phyloP scores from a whole-genome alignment of 495 filamentous ascomycete species.

The Daldinia decipiens region DNA sequence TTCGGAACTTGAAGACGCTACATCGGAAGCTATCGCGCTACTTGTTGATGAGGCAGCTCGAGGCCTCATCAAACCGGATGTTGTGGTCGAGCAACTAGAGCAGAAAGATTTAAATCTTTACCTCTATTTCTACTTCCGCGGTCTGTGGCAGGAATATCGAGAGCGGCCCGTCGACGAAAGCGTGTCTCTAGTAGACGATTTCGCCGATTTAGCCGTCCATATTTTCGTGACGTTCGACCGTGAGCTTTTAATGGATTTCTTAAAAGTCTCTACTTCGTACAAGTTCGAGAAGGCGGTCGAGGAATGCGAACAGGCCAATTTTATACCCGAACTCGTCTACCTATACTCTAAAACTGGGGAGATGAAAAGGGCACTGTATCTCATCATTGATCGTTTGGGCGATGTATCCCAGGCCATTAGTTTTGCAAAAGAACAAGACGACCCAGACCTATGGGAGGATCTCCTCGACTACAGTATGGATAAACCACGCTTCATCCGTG shows the following conservation, averaged over 20 bases:
- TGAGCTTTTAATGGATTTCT: constrained; percentile 80
- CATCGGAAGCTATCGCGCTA: constrained; percentile 81
- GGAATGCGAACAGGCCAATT: constrained; percentile 81
- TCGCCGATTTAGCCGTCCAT: constrained; percentile 84
- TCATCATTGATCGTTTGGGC: constrained; percentile 88
- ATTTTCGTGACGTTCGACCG: constrained; percentile 88
- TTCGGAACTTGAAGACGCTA: constrained; percentile 77
- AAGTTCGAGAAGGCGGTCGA: constrained; percentile 80
- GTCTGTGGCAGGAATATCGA: constrained; percentile 74
- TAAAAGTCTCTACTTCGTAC: constrained; percentile 85
- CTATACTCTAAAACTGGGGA: constrained; percentile 94
- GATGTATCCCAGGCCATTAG: constrained; percentile 92
- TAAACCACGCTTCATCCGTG: constrained; percentile 92
- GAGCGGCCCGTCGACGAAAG: constrained; percentile 65
- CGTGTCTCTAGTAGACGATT: constrained; percentile 80
- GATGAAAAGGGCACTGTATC: constrained; percentile 85
- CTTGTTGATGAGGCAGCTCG: constrained; percentile 91
- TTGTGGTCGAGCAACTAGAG: constrained; percentile 79
- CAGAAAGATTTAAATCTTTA: constrained; percentile 69
- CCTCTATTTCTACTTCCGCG: constrained; percentile 89
- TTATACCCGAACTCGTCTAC: constrained; percentile 90
- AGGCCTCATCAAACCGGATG: constrained; percentile 80
- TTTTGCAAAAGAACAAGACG: constrained; percentile 92
- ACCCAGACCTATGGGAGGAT: constrained; percentile 93
- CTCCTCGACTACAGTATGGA: constrained; percentile 95